A percentile compares a stretch with the other conserved stretches of the same genome.
These are phyloP conservation scores for Trebouxia sp. DNA, from an alignment of 139 green algal genomes.

Conservation along the genomic window DNA sequence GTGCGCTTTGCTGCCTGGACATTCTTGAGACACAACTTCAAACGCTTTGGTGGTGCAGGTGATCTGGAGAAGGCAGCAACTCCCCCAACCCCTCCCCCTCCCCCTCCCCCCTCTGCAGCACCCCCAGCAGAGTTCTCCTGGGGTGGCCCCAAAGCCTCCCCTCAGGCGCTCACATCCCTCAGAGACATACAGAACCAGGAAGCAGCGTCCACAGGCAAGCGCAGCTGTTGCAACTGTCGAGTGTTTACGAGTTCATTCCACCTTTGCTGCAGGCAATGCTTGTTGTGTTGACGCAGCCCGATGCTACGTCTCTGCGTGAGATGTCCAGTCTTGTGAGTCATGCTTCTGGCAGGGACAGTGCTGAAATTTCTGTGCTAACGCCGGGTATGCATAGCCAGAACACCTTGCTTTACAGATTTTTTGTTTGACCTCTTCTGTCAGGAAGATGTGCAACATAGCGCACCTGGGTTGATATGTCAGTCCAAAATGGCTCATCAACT, in stretches of 20 bases:
- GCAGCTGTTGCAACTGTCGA: neutral
- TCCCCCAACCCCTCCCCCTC: neutral
- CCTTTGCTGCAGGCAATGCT: neutral
- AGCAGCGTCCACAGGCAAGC: neutral
- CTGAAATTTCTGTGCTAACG: no score
- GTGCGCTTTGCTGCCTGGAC: conserved; percentile 7
- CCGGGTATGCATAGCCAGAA: no score
- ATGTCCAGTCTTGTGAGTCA: no score
- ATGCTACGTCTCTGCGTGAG: no score
- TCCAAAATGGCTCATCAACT: neutral
- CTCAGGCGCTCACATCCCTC: neutral
- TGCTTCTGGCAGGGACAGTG: no score
- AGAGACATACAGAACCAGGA: conserved; percentile 35
- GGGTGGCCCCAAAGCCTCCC: neutral
- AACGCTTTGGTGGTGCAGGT: conserved; percentile 30
- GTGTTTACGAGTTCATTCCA: neutral
- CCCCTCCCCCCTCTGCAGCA: neutral
- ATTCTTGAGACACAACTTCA: neutral
- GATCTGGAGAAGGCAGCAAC: conserved; percentile 41
- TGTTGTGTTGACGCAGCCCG: no score
- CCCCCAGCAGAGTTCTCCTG: neutral
- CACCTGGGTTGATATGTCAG: no score
- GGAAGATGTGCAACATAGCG: no score
- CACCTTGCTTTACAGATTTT: no score
- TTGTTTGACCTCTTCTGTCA: no score